Evolutionary conservation across 805 yeast genomes (phyloP).

Genomic region (Candida incommunis): DNA sequence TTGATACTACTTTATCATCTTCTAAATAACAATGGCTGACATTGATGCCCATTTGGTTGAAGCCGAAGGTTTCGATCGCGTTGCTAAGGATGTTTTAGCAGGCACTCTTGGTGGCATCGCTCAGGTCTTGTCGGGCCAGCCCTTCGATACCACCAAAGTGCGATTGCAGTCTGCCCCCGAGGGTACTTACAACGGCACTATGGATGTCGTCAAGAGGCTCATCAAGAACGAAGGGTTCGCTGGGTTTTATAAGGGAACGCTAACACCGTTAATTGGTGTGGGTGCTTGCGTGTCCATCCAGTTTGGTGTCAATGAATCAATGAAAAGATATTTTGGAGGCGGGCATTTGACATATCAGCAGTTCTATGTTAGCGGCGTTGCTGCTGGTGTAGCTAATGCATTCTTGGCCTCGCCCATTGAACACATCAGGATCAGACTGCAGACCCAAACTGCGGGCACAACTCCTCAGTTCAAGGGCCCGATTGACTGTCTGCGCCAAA

Average conservation of each 20-base stretch:
- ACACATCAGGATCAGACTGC: constrained; percentile 85
- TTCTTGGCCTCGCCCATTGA: constrained; percentile 88
- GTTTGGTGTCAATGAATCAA: constrained; percentile 85
- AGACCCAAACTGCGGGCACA: constrained; percentile 56
- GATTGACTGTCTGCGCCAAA: constrained; percentile 47
- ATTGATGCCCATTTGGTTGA: constrained; percentile 13
- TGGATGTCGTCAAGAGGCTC: constrained; percentile 62
- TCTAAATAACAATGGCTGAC: constrained; percentile 10
- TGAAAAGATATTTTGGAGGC: constrained; percentile 60
- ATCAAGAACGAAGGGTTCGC: constrained; percentile 65
- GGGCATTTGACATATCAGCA: constrained; percentile 42
- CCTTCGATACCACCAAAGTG: constrained; percentile 91
- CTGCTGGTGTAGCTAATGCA: constrained; percentile 88
- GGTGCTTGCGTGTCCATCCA: constrained; percentile 97
- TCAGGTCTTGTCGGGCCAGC: constrained; percentile 91
- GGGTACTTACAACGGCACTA: constrained; percentile 58
- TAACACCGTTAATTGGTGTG: constrained; percentile 87
- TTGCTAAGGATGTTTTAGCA: constrained; percentile 66
- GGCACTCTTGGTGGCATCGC: constrained; percentile 95
- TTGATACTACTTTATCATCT: not conserved
- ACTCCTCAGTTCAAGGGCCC: constrained; percentile 64
- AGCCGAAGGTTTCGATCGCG: constrained; percentile 23
- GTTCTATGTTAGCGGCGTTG: constrained; percentile 70
- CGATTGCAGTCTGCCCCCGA: constrained; percentile 78
- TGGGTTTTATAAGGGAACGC: constrained; percentile 87